phyloP scores from a whole-genome alignment of 2,329 filamentous ascomycete genomes.

The Magnaporthiopsis incrustans region DNA sequence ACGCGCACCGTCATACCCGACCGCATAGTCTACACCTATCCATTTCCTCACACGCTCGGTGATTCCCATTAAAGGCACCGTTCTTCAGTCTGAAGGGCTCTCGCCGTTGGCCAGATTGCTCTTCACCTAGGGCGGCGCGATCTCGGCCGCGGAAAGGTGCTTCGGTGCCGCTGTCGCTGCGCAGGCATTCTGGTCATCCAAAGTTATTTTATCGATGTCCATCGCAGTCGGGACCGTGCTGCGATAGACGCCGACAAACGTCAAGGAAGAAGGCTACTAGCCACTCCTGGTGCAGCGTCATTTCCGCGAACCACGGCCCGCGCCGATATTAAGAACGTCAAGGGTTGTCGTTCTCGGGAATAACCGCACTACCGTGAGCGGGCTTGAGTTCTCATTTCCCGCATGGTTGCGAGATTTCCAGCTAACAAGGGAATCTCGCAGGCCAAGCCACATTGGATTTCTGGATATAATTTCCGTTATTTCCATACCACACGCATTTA shows the following conservation, averaged over 20 bases:
- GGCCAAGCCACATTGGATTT: too few species aligned
- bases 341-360: too few species aligned
- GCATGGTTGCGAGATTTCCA: too few species aligned
- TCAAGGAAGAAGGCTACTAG: constrained; percentile 54
- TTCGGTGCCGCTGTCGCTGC: constrained; percentile 50
- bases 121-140: constrained; percentile 30
- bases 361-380: too few species aligned
- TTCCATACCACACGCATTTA: too few species aligned
- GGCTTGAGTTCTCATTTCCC: too few species aligned
- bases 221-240: constrained; percentile 46
- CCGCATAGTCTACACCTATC: constrained; percentile 50
- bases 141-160: constrained; percentile 46
- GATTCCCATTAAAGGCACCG: constrained; percentile 8
- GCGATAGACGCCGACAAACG: constrained; percentile 35
- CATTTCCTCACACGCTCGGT: constrained; percentile 30
- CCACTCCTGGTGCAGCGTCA: constrained; percentile 63
- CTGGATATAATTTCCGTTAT: too few species aligned
- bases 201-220: constrained; percentile 37
- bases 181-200: constrained; percentile 40
- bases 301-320: constrained; percentile 55
- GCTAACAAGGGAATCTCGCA: too few species aligned
- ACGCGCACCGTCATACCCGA: constrained; percentile 63
- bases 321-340: too few species aligned
- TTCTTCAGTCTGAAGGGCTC: constrained; percentile 40
- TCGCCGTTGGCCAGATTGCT: constrained; percentile 47